Conservation (phyloP, 2,329 filamentous ascomycete genomes). For the Dactylellina leptospora region DNA sequence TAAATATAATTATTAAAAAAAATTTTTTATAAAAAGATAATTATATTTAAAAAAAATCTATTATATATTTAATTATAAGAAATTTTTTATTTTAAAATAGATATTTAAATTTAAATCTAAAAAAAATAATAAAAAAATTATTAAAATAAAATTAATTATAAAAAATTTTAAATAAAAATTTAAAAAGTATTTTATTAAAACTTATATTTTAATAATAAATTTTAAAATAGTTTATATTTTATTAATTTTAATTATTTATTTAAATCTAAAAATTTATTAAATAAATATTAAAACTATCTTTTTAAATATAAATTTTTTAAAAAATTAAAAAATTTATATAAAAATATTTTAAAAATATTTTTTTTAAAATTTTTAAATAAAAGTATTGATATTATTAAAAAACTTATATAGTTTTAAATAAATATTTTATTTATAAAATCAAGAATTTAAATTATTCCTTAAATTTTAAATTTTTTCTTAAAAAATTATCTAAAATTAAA, state of each 20-base stretch:
- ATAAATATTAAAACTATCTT: background rate
- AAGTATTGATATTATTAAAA: background rate
- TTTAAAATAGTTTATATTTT: constrained; percentile 4
- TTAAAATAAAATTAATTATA: background rate
- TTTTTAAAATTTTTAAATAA: background rate
- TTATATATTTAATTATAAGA: background rate
- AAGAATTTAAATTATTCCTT: background rate
- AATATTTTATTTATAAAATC: background rate
- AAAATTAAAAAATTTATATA: constrained; percentile 3
- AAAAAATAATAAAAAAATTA: background rate
- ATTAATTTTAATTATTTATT: background rate
- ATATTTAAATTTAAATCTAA: background rate
- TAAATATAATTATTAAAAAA: background rate
- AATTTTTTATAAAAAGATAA: background rate
- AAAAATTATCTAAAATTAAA: background rate
- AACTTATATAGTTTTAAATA: background rate
- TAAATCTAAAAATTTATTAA: background rate
- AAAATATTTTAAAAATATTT: background rate
- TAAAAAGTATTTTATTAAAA: background rate
- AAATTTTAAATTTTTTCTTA: background rate
- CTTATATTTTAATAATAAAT: constrained; percentile 2
- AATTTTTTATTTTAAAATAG: background rate
- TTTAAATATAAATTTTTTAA: background rate
- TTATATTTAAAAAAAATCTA: background rate
- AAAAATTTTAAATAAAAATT: background rate